A percentile compares a stretch with the other conserved stretches of the same genome.
phyloP scores from a whole-genome alignment of 2,329 filamentous ascomycete species.

The Fusarium musae region DNA sequence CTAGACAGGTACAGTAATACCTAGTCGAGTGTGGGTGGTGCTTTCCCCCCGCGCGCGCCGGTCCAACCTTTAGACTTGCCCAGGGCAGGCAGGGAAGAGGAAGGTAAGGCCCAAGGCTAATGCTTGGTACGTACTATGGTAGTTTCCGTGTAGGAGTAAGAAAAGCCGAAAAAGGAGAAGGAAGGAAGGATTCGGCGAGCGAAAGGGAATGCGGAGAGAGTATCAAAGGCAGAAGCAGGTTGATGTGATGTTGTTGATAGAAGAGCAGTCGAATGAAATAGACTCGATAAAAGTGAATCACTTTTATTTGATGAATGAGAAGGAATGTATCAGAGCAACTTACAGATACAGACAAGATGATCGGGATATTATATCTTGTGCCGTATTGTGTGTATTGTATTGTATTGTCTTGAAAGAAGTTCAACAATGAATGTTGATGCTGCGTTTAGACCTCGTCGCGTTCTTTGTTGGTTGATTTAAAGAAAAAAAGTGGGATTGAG shows the following conservation, averaged over 20 bases:
- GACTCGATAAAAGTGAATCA: slow-evolving; percentile 13
- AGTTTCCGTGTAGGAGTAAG: slow-evolving; percentile 14
- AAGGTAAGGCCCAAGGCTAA: slow-evolving; percentile 13
- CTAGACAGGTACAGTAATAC: slow-evolving; percentile 19
- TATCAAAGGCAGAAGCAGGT: background rate
- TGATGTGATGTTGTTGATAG: slow-evolving; percentile 11
- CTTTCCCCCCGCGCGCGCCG: slow-evolving; percentile 37
- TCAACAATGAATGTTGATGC: slow-evolving; percentile 7
- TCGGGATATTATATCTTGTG: background rate
- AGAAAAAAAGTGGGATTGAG: slow-evolving; percentile 39
- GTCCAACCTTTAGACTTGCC: slow-evolving; percentile 35
- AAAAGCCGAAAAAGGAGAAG: slow-evolving; percentile 34
- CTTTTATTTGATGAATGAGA: background rate
- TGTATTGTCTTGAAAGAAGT: slow-evolving; percentile 3
- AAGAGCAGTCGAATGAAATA: background rate
- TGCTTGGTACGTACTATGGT: slow-evolving; percentile 31
- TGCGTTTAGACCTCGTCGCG: slow-evolving; percentile 15
- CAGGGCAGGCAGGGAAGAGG: slow-evolving; percentile 13
- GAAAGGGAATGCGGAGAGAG: slow-evolving; percentile 12
- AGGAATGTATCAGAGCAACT: slow-evolving; percentile 10
- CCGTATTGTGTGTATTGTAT: background rate
- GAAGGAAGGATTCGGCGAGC: slow-evolving; percentile 16
- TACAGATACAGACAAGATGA: slow-evolving; percentile 3
- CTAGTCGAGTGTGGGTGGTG: slow-evolving; percentile 31
- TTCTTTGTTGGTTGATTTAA: slow-evolving; percentile 29